phyloP scores from a whole-genome alignment of 495 filamentous ascomycete genomes.

The Coniosporium apollinis region DNA sequence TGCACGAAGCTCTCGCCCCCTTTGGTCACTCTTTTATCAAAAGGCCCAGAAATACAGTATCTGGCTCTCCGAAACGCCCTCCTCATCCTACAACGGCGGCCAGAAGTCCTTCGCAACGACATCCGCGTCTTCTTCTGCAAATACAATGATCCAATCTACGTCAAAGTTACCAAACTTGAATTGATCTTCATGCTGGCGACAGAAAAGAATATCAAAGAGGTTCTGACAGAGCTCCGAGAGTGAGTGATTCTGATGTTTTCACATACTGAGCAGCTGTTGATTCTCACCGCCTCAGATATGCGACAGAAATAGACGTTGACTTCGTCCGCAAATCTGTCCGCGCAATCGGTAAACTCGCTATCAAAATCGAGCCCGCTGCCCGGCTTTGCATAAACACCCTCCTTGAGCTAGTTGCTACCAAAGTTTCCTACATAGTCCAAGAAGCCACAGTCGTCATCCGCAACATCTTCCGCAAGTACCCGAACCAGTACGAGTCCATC shows the following conservation, averaged over 20 bases:
- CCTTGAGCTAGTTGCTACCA: conserved; percentile 88
- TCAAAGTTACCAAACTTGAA: conserved; percentile 98
- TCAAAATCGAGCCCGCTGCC: conserved; percentile 95
- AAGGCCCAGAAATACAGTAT: conserved; percentile 95
- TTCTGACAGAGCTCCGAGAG: conserved; percentile 86
- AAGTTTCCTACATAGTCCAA: conserved; percentile 98
- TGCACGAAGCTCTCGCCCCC: conserved; percentile 92
- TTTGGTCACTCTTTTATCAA: conserved; percentile 85
- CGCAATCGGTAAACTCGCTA: conserved; percentile 93
- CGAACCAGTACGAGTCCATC: conserved; percentile 95
- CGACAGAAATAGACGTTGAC: conserved; percentile 96
- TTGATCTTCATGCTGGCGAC: conserved; percentile 98
- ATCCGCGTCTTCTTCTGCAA: conserved; percentile 99
- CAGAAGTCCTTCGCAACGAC: conserved; percentile 89
- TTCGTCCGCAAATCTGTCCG: conserved; percentile 96
- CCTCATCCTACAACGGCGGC: conserved; percentile 80
- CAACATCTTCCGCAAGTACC: conserved; percentile 98
- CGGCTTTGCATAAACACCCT: conserved; percentile 81
- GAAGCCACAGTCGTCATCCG: conserved; percentile 99
- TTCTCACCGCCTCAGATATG: conserved; percentile 39
- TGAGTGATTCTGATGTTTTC: conserved; percentile 30
- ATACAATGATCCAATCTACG: conserved; percentile 99
- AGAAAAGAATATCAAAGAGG: conserved; percentile 90
- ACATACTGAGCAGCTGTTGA: not conserved
- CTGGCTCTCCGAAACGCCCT: conserved; percentile 87